Base-by-base conservation (phyloP, 2,329 filamentous ascomycete genomes). In the Colletotrichum chrysophilum region DNA sequence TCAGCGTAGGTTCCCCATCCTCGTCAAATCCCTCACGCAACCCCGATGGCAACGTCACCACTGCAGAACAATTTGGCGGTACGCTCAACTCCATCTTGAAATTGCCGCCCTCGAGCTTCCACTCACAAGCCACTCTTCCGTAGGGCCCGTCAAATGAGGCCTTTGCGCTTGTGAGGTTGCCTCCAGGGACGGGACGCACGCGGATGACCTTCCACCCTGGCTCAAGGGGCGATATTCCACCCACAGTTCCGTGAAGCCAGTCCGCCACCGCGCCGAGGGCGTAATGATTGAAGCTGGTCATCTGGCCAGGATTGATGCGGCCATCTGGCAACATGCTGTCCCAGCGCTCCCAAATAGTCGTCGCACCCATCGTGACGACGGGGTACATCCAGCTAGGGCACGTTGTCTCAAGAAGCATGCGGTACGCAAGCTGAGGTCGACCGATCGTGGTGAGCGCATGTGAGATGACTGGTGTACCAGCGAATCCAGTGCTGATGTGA, bases 271-370 rank as follows among this genome's bases (percentile, higher is more conserved):
- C 82, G 1, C 86, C 85, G 18, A 86, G 82, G 0, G 85, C 84
- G 58, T 87, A 87, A 72, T 87, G 84, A 65, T 87, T 86, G 67
- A 86, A 84, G 30, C 82, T 85, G 0, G 85, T 87, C 85, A 87
- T 87, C 55, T 82, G 78, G 0, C 85, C 83, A 0, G 83, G 81
- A 65, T 87, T 87, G 56, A 87, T 82, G 1, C 76, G 79, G 1
- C 84, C 84, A 64, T 86, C 81, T 0, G 84, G 81, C 4, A 84
- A 71, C 76, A 87, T 82, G 52, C 81, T 82, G 55, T 87, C 83
- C 85, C 85, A 87, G 7, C 86, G 82, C 78, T 87, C 86, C 86
- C 85, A 87, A 4, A 85, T 83, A 0, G 84, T 86, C 0, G 86
- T 87, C 1, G 82, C 84, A 7, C 82, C 83, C 83, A 85, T 85